Evolutionary conservation across 805 yeast genomes (phyloP), one percentile per base, ranked within the genome.

Genomic region (Saccharomyces mikatae): DNA sequence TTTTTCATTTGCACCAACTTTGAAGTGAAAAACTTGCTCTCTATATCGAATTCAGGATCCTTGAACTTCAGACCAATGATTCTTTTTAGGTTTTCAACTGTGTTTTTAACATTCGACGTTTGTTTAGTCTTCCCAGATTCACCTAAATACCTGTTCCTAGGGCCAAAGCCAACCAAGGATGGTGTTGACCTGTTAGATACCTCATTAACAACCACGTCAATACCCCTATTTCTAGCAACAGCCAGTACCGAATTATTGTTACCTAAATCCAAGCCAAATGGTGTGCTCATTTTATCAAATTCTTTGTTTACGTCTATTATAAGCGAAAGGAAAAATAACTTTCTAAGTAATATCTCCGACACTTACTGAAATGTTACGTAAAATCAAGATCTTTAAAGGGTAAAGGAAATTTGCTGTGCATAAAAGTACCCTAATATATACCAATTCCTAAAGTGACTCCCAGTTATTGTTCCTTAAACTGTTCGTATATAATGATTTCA

Each of bases 161-260:
- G 71, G 63, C 97, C 97, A 65, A 94, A 94, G 32, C 97, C 98
- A 63, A 94, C 94, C 62, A 89, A 73, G 31, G 87, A 73, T 61
- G 99, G 99, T 32, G 99, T 94, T 62, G 95, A 74, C 76, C 99
- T 87, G 86, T 94, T 94, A 55, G 98, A 91, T 50, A 94, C 98
- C 76, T 94, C 99, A 73, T 94, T 94, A 76, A 94, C 98, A 67
- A 94, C 89, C 67, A 94, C 86, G 74, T 94, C 99, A 71, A 94
- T 94, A 71, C 98, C 98, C 79, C 98, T 86, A 83, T 92, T 94
- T 74, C 92, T 87, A 60, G 99, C 99, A 71, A 96, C 86, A 47
- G 96, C 98, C 71, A 92, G 81, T 64, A 92, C 97, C 60, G 96
- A 84, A 80, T 82, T 87, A 80, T 82, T 80, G 78, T 90, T 90